Percentiles rank a stretch among this genome's conserved stretches.
Evolutionary conservation across 345 rosid genomes (phyloP).

Genomic region (Salix suchowensis): DNA sequence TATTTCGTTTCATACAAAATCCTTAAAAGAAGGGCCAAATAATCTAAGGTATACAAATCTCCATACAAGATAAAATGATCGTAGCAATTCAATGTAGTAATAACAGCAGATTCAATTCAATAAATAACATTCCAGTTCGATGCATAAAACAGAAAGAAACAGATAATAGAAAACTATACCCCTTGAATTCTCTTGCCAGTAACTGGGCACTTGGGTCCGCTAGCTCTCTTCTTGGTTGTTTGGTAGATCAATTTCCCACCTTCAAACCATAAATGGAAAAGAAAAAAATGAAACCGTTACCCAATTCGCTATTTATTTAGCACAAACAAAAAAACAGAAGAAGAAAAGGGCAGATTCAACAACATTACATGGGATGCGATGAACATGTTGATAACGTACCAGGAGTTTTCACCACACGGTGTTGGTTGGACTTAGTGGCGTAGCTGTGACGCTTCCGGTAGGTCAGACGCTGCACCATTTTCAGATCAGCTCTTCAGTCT

Average conservation of each 20-base stretch:
- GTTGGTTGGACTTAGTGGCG: conserved; percentile 93
- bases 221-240: conserved; percentile 34
- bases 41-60: neutral
- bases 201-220: conserved; percentile 31
- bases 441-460: conserved; percentile 88
- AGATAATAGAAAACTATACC: neutral
- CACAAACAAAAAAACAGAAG: neutral
- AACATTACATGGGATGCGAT: neutral
- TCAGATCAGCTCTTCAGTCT: neutral
- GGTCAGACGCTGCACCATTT: conserved; percentile 91
- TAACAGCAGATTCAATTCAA: neutral
- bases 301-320: neutral
- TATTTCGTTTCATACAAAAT: neutral
- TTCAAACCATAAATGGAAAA: neutral
- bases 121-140: neutral
- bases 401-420: conserved; percentile 84
- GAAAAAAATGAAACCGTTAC: too few species aligned
- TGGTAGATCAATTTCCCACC: conserved; percentile 32
- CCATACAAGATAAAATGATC: neutral
- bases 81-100: neutral
- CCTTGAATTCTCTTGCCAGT: conserved; percentile 38
- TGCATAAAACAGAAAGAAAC: neutral
- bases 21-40: neutral
- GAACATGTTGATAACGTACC: conserved; percentile 32
- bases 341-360: neutral